A percentile compares a stretch with the other conserved stretches of the same genome.
Evolutionary conservation across 352 stramenopile species (phyloP).

Genomic region (Globisporangium rhizosaccharum): DNA sequence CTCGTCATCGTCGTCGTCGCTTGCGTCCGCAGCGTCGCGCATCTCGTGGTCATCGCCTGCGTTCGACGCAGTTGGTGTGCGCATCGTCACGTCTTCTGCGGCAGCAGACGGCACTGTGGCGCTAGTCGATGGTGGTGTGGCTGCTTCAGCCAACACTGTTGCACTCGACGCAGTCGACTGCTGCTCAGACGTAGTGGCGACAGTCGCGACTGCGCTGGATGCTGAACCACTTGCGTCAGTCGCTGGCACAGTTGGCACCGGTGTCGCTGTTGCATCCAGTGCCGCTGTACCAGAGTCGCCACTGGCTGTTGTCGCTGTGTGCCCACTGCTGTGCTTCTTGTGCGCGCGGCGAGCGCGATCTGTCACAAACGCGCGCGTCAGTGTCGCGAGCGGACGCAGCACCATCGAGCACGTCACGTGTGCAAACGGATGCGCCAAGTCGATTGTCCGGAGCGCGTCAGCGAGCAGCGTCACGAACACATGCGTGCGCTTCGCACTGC

Average conservation of each 20-base stretch:
- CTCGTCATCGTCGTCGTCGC: conserved; percentile 37
- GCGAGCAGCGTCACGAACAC: conserved; percentile 71
- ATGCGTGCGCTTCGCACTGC: conserved; percentile 64
- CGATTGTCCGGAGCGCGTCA: conserved; percentile 74
- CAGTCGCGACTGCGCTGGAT: too few relatives aligned
- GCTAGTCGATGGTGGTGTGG: background rate
- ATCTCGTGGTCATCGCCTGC: conserved; percentile 50
- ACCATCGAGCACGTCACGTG: conserved; percentile 75
- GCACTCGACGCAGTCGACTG: background rate
- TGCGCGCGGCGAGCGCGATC: conserved; percentile 61
- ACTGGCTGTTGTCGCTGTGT: conserved; percentile 6
- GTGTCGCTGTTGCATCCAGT: background rate
- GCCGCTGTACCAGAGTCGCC: background rate
- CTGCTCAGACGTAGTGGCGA: background rate
- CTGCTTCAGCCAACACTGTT: background rate
- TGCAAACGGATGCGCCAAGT: conserved; percentile 70
- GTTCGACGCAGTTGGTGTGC: conserved; percentile 32
- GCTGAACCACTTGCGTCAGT: too few relatives aligned
- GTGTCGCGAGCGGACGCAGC: conserved; percentile 66
- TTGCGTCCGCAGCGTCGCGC: conserved; percentile 37
- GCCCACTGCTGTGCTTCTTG: conserved; percentile 33
- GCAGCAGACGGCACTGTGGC: conserved; percentile 8
- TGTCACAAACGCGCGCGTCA: conserved; percentile 79
- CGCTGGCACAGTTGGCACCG: too few relatives aligned
- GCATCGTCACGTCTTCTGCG: conserved; percentile 65